Evolutionary conservation across 495 filamentous ascomycete genomes (phyloP), one percentile per base, ranked within the genome.

Genomic region (Talaromyces thailandensis): DNA sequence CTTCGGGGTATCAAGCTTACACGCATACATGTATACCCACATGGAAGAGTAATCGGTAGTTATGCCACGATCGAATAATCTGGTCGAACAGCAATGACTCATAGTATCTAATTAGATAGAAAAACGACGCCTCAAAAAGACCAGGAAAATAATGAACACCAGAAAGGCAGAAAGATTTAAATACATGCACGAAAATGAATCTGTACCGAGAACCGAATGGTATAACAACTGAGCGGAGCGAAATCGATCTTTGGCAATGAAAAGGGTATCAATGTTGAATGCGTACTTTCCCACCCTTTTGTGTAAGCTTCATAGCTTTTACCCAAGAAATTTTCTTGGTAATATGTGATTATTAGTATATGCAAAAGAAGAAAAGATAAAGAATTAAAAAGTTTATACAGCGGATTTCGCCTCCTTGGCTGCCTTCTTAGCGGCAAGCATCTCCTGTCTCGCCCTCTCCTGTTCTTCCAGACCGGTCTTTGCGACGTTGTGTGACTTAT

Each of bases 381-480:
- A 29, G 8, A 23, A n/a, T n/a, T 7, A 28, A n/a, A 16, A 55
- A 3, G 1, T 21, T 26, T 55, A 55, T 21, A 55, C 55, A 12
- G 55, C 55, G 21, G 55, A 31, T 35, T 57, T 57, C 4, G 55
- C 28, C 48, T 62, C 63, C 40, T 63, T 69, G 31, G 56, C 69
- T 16, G 57, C 59, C 61, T 71, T 69, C 64, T 74, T 67, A 21
- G 65, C 66, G 4, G 73, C 75, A 8, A 75, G 58, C 29, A 70
- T 66, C 48, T 78, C 79, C 65, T 68, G 64, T 24, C 79, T 67
- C 7, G 74, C 74, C 25, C 69, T 66, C 64, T 83, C 77, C 61
- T 82, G 78, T 53, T 76, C 79, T 12, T 80, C 76, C 55, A 90
- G 69, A 6, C 87, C 87, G 0, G 86, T 88, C 72, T 84, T 86